These are phyloP conservation scores for Hymenoscyphus infarciens DNA, from an alignment of 2,329 filamentous ascomycete genomes.

Conservation along the genomic window DNA sequence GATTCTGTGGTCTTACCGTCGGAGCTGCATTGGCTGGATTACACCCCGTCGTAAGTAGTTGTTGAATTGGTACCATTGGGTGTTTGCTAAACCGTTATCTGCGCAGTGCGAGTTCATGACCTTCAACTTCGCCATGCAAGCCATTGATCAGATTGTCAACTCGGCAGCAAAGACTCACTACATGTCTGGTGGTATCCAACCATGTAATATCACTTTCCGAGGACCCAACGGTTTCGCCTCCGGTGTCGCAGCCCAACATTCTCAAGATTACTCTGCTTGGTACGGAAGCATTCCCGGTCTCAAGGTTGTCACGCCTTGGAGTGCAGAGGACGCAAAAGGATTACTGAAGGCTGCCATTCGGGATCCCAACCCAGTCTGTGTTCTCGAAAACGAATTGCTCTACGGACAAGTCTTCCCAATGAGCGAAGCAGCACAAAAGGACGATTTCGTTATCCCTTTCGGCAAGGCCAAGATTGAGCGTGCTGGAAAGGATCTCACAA, in stretches of 20 bases:
- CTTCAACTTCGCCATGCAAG: constrained; percentile 99
- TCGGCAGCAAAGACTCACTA: constrained; percentile 98
- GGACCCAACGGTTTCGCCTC: constrained; percentile 97
- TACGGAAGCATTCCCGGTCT: constrained; percentile 97
- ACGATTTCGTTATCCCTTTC: constrained; percentile 95
- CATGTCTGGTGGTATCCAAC: constrained; percentile 99
- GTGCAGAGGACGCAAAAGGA: constrained; percentile 96
- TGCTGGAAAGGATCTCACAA: constrained; percentile 89
- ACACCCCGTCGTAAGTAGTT: constrained; percentile 76
- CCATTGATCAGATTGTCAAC: constrained; percentile 99
- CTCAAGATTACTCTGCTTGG: constrained; percentile 98
- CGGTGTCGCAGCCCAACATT: constrained; percentile 96
- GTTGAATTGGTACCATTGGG: constrained; percentile 5
- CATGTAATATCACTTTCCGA: constrained; percentile 99
- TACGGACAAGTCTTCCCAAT: constrained; percentile 96
- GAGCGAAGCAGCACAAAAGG: constrained; percentile 92
- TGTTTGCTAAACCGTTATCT: constrained; percentile 19
- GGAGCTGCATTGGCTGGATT: constrained; percentile 93
- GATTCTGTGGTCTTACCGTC: constrained; percentile 89
- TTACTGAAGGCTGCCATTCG: constrained; percentile 96
- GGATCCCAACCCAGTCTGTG: constrained; percentile 94
- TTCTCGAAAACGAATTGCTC: constrained; percentile 83
- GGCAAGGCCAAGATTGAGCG: constrained; percentile 99
- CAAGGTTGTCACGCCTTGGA: constrained; percentile 96
- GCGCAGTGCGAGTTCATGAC: constrained; percentile 98